Evolutionary conservation across 768 basidiomycete species (phyloP).

Genomic region (Nidularia sp.): DNA sequence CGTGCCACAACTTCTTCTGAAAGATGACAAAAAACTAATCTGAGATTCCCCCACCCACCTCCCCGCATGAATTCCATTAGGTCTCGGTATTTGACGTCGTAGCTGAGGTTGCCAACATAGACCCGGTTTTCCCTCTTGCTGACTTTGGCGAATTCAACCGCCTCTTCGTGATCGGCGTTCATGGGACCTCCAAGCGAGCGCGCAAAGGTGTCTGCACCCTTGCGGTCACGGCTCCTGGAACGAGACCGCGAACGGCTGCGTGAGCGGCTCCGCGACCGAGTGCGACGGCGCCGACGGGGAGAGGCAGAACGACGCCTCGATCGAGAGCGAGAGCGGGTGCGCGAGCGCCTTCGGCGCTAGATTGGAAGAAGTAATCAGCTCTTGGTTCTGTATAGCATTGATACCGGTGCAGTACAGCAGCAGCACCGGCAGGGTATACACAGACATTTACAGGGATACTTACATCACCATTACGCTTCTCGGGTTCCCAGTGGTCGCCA

Average conservation of each 20-base stretch:
- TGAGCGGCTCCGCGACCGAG: conserved; percentile 38
- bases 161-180: conserved; percentile 90
- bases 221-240: conserved; percentile 65
- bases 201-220: conserved; percentile 60
- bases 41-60: conserved; percentile 93
- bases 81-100: conserved; percentile 98
- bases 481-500: conserved; percentile 84
- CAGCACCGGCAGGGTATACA: neutral
- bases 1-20: conserved; percentile 22
- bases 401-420: neutral
- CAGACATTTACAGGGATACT: conserved; percentile 18
- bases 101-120: conserved; percentile 98
- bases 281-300: conserved; percentile 61
- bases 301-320: conserved; percentile 68
- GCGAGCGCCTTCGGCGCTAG: conserved; percentile 68
- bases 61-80: conserved; percentile 99
- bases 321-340: conserved; percentile 63
- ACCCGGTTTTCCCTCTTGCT: conserved; percentile 98
- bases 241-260: conserved; percentile 60
- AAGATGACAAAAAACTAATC: conserved; percentile 48
- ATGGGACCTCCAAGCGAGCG: conserved; percentile 85
- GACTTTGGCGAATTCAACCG: conserved; percentile 90
- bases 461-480: conserved; percentile 71
- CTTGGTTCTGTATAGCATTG: neutral
- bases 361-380: neutral